phyloP scores from a whole-genome alignment of 495 filamentous ascomycete genomes.

The Neurospora discreta region DNA sequence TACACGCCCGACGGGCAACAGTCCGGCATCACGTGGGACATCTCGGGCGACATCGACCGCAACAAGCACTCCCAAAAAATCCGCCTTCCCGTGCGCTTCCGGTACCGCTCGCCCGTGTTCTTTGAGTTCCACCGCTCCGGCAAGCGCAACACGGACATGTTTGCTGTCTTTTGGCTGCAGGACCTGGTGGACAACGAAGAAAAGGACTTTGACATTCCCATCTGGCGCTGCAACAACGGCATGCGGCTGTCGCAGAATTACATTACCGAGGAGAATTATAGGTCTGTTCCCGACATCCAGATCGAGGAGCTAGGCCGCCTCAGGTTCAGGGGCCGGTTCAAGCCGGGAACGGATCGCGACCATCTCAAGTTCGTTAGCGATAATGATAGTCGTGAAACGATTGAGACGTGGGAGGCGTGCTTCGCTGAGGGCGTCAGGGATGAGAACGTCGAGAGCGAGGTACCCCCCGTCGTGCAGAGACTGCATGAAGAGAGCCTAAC shows the following conservation, averaged over 20 bases:
- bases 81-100: conserved; percentile 77
- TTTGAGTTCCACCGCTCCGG: conserved; percentile 68
- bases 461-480: conserved; percentile 53
- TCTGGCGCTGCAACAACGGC: conserved; percentile 69
- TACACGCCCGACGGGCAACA: conserved; percentile 38
- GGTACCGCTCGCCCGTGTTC: conserved; percentile 78
- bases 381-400: conserved; percentile 83
- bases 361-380: conserved; percentile 74
- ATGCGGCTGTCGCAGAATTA: conserved; percentile 80
- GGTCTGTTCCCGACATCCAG: conserved; percentile 54
- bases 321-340: conserved; percentile 68
- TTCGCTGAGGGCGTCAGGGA: conserved; percentile 70
- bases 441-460: conserved; percentile 51
- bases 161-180: conserved; percentile 77
- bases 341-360: conserved; percentile 81
- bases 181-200: conserved; percentile 71
- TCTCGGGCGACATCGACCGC: conserved; percentile 37
- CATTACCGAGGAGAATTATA: conserved; percentile 61
- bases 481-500: conserved; percentile 72
- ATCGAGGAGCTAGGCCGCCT: conserved; percentile 66
- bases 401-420: conserved; percentile 89
- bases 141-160: conserved; percentile 58
- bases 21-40: conserved; percentile 56
- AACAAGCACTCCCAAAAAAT: conserved; percentile 38
- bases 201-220: conserved; percentile 66